These are phyloP conservation scores for Antitrichia curtipendula DNA, from an alignment of 225 moss, liverwort and hornwort species.

Conservation along the genomic window DNA sequence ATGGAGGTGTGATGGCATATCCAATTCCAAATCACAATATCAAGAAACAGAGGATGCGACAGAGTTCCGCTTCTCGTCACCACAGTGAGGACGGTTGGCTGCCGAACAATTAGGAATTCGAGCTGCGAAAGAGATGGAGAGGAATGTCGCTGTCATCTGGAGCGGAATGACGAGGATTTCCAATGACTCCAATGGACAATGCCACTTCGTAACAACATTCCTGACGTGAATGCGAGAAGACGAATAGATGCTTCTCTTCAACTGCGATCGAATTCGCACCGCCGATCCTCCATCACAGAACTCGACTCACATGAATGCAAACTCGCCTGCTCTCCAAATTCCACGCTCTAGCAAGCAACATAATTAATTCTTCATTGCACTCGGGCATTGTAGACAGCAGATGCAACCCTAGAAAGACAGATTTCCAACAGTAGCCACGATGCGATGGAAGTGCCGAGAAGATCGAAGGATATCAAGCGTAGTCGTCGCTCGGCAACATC, in stretches of 20 bases:
- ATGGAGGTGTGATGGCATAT: neutral
- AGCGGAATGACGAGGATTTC: neutral
- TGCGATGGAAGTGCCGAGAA: neutral
- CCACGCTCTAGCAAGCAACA: neutral
- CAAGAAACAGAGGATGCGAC: neutral
- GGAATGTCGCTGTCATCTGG: neutral
- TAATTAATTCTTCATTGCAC: neutral
- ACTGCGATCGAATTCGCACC: neutral
- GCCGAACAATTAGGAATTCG: neutral
- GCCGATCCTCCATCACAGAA: neutral
- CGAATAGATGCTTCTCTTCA: neutral
- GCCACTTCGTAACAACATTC: neutral
- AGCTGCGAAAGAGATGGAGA: neutral
- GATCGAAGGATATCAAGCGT: neutral
- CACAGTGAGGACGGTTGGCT: neutral
- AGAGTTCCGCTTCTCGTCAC: neutral
- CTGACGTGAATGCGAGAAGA: neutral
- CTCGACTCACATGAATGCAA: neutral
- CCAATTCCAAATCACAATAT: neutral
- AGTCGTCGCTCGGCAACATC: neutral
- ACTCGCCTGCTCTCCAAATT: neutral
- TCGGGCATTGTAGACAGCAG: neutral
- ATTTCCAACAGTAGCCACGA: neutral
- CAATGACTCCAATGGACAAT: neutral
- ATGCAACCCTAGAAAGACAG: neutral